Percentiles rank a stretch among this genome's conserved stretches.
These are phyloP conservation scores for Fusarium pseudocircinatum DNA, from an alignment of 2,329 filamentous ascomycete species.

Conservation along the genomic window DNA sequence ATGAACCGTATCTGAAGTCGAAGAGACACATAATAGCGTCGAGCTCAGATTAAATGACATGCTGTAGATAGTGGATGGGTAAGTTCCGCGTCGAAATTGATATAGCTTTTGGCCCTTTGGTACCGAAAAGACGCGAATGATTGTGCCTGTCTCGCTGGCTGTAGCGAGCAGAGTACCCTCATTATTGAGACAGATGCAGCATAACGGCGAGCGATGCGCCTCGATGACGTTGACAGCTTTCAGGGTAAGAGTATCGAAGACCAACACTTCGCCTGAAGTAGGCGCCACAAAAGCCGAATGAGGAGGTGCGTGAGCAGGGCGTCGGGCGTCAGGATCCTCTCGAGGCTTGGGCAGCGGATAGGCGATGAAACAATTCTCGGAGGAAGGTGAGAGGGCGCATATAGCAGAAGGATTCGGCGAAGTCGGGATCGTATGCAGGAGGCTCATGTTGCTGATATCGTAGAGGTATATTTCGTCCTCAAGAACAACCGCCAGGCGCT, in stretches of 20 bases:
- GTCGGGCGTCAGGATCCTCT: constrained; percentile 65
- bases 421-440: constrained; percentile 90
- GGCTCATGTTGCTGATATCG: constrained; percentile 98
- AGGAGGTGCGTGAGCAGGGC: constrained; percentile 86
- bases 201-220: constrained; percentile 90
- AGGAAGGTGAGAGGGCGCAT: constrained; percentile 91
- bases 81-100: constrained; percentile 94
- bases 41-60: constrained; percentile 98
- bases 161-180: constrained; percentile 93
- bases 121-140: constrained; percentile 94
- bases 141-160: constrained; percentile 96
- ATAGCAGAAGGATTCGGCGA: constrained; percentile 93
- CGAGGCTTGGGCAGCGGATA: constrained; percentile 85
- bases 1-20: constrained; percentile 94
- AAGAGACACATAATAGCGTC: constrained; percentile 93
- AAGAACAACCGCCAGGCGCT: constrained; percentile 89
- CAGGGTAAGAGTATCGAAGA: constrained; percentile 89
- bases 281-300: constrained; percentile 80
- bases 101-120: constrained; percentile 92
- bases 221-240: constrained; percentile 96
- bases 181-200: constrained; percentile 89
- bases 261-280: constrained; percentile 89
- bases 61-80: constrained; percentile 95
- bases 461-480: constrained; percentile 98
- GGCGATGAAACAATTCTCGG: constrained; percentile 94